A percentile compares a stretch with the other conserved stretches of the same genome.
phyloP scores from a whole-genome alignment of 176 grass and related monocot species.

The Cenchrus purpureus region DNA sequence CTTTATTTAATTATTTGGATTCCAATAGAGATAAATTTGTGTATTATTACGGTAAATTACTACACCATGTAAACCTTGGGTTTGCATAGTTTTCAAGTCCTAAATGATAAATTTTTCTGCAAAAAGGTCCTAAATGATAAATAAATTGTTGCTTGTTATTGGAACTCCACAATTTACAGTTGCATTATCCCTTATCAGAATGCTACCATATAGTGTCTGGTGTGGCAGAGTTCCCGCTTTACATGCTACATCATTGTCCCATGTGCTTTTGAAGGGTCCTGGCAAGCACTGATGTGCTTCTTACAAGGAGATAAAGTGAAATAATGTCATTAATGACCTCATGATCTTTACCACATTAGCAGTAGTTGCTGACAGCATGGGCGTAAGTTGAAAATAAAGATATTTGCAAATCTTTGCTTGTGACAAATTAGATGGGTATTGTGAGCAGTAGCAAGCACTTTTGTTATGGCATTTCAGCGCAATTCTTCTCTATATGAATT shows the following conservation, averaged over 20 bases:
- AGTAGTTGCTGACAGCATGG: not conserved
- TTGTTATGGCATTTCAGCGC: no score
- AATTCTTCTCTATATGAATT: no score
- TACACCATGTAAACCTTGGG: not conserved
- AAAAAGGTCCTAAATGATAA: no score
- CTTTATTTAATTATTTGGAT: not conserved
- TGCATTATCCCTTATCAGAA: not conserved
- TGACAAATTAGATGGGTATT: no score
- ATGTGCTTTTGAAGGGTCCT: conserved; percentile 43
- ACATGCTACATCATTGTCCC: not conserved
- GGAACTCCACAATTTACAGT: not conserved
- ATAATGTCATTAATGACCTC: not conserved
- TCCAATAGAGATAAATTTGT: not conserved
- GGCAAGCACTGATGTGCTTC: conserved; percentile 53
- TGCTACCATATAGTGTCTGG: not conserved
- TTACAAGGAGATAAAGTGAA: conserved; percentile 43
- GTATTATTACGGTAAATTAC: not conserved
- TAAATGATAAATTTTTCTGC: not conserved
- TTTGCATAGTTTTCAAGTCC: not conserved
- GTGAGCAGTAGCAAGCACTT: no score
- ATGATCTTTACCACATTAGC: not conserved
- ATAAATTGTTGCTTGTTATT: not conserved
- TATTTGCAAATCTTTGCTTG: not conserved
- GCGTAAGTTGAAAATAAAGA: not conserved
- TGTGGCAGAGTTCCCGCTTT: conserved; percentile 47